These are phyloP conservation scores for Xylaria sp. DNA, from an alignment of 2,329 filamentous ascomycete species.

Conservation along the genomic window DNA sequence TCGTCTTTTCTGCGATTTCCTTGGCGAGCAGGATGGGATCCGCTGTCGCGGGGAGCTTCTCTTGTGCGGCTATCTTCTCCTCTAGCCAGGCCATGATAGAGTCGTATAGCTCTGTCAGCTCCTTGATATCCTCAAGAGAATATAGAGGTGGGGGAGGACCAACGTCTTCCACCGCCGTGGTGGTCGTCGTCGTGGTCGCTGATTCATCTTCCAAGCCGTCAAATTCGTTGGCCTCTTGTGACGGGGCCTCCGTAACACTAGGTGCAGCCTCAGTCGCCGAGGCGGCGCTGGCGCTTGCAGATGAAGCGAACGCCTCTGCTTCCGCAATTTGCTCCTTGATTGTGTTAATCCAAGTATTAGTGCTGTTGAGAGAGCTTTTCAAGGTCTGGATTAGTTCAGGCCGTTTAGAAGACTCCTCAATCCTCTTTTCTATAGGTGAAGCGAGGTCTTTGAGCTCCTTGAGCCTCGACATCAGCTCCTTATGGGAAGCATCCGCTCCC, in stretches of 20 bases:
- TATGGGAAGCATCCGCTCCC: constrained; percentile 77
- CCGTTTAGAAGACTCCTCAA: constrained; percentile 75
- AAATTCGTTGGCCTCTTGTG: constrained; percentile 63
- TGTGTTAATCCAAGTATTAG: constrained; percentile 74
- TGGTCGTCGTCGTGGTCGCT: constrained; percentile 52
- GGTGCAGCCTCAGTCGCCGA: constrained; percentile 55
- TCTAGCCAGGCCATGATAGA: constrained; percentile 78
- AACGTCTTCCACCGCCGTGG: constrained; percentile 58
- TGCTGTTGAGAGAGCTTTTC: constrained; percentile 75
- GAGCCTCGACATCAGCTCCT: constrained; percentile 79
- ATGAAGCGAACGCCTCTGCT: constrained; percentile 70
- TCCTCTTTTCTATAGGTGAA: constrained; percentile 78
- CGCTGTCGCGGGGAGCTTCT: constrained; percentile 73
- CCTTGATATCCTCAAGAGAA: constrained; percentile 74
- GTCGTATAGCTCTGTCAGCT: constrained; percentile 70
- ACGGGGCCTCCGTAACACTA: constrained; percentile 58
- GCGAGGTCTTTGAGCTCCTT: constrained; percentile 82
- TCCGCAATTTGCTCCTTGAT: constrained; percentile 77
- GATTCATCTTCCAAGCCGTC: constrained; percentile 83
- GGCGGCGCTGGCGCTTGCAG: constrained; percentile 60
- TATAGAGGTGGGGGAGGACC: constrained; percentile 74
- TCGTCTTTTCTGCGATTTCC: constrained; percentile 75
- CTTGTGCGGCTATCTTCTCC: constrained; percentile 75
- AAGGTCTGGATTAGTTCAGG: constrained; percentile 75
- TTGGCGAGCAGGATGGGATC: constrained; percentile 79